phyloP scores from a whole-genome alignment of 139 green algal species.

The Closterium sp. region DNA sequence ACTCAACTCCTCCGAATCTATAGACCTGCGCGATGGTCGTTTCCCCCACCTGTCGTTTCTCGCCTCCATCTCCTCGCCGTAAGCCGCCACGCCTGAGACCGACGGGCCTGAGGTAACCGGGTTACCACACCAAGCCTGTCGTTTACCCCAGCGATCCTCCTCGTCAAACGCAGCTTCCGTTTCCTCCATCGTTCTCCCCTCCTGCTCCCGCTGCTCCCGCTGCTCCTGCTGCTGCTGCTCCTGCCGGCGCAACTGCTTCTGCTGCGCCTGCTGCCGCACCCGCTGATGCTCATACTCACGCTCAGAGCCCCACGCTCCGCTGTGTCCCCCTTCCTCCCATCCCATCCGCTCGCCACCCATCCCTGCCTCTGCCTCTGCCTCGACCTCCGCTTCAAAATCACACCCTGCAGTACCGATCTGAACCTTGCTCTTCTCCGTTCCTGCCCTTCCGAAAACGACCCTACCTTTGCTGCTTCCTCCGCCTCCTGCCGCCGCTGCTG shows the following conservation, averaged over 20 bases:
- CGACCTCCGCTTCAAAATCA: not conserved
- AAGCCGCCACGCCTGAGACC: not conserved
- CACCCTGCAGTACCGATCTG: not conserved
- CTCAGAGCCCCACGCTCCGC: not conserved
- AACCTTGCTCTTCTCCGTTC: not conserved
- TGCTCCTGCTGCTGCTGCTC: not conserved
- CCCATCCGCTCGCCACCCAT: not conserved
- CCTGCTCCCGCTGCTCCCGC: not conserved
- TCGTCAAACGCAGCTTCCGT: not conserved
- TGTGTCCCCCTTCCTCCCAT: not conserved
- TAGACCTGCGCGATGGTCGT: not conserved
- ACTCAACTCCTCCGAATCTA: not conserved
- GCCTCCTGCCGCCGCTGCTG: not conserved
- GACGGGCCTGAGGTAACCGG: not conserved
- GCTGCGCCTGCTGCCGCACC: not conserved
- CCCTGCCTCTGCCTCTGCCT: no score
- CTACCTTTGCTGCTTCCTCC: not conserved
- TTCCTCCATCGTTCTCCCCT: not conserved
- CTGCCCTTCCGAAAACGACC: not conserved
- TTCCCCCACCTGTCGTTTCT: not conserved
- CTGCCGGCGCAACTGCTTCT: not conserved
- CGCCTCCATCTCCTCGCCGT: not conserved
- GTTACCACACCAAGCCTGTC: not conserved
- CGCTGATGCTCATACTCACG: not conserved
- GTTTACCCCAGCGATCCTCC: not conserved